These are phyloP conservation scores for Hymenoscyphus salicellus DNA, from an alignment of 2,329 filamentous ascomycete genomes.

Conservation along the genomic window DNA sequence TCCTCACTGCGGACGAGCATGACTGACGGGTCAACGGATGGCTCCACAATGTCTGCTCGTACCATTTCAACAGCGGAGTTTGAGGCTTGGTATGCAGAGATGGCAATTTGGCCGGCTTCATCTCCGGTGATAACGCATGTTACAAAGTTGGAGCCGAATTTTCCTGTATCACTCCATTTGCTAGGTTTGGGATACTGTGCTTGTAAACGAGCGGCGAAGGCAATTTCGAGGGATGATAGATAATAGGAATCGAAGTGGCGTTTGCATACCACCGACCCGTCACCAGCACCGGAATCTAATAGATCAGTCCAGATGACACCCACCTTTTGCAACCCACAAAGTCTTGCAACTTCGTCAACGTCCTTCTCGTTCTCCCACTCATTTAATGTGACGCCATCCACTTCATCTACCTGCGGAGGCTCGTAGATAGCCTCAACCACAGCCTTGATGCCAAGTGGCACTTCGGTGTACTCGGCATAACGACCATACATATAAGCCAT, in stretches of 20 bases:
- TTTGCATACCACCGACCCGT: conserved; percentile 90
- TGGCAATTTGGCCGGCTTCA: conserved; percentile 79
- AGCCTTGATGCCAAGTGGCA: conserved; percentile 91
- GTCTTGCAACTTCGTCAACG: conserved; percentile 72
- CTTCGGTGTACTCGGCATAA: conserved; percentile 86
- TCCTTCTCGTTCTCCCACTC: conserved; percentile 83
- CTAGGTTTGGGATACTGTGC: conserved; percentile 83
- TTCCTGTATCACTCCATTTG: conserved; percentile 94
- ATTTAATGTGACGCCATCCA: conserved; percentile 80
- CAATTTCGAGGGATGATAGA: conserved; percentile 86
- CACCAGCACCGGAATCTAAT: conserved; percentile 72
- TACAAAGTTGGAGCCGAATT: conserved; percentile 94
- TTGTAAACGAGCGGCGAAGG: conserved; percentile 84
- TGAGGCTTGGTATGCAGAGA: conserved; percentile 91
- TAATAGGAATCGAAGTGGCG: conserved; percentile 90
- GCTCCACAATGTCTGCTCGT: conserved; percentile 87
- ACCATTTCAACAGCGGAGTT: conserved; percentile 98
- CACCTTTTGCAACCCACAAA: conserved; percentile 83
- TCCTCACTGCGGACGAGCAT: conserved; percentile 95
- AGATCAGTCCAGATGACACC: conserved; percentile 96
- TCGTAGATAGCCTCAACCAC: conserved; percentile 97
- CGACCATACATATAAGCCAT: conserved; percentile 88
- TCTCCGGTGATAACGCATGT: conserved; percentile 96
- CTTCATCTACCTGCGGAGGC: conserved; percentile 83
- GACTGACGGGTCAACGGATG: conserved; percentile 84